phyloP scores from a whole-genome alignment of 257 asterid genomes.

The Verbena officinalis region DNA sequence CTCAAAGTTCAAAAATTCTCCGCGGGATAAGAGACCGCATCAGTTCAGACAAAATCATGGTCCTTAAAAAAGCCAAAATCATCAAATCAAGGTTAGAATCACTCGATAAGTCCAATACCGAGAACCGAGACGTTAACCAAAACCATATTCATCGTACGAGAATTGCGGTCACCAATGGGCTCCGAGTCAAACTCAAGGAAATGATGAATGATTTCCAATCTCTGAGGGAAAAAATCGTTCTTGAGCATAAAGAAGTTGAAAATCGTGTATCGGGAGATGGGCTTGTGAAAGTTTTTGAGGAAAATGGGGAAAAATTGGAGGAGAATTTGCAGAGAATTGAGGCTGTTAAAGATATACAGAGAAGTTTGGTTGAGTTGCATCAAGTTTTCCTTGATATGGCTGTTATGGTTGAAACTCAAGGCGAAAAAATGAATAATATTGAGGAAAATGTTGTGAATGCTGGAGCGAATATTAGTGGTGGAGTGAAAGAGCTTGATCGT shows the following conservation, averaged over 20 bases:
- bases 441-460: conserved; percentile 72
- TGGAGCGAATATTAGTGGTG: conserved; percentile 42
- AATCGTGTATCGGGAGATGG: conserved; percentile 48
- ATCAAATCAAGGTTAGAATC: conserved; percentile 62
- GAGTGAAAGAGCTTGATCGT: conserved; percentile 60
- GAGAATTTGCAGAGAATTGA: conserved; percentile 64
- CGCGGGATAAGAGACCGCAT: conserved; percentile 68
- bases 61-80: conserved; percentile 64
- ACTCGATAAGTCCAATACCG: conserved; percentile 64
- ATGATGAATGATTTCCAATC: conserved; percentile 72
- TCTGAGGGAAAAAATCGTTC: conserved; percentile 55
- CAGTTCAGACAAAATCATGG: conserved; percentile 55
- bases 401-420: conserved; percentile 81
- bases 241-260: conserved; percentile 59
- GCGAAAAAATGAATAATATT: conserved; percentile 71
- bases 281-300: conserved; percentile 34
- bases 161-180: conserved; percentile 65
- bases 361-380: conserved; percentile 67
- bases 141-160: conserved; percentile 67
- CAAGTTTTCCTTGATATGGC: conserved; percentile 91
- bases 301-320: conserved; percentile 43
- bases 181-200: conserved; percentile 61
- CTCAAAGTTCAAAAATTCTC: conserved; percentile 55
- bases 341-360: conserved; percentile 70
- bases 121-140: conserved; percentile 51